phyloP scores from a whole-genome alignment of 139 green algal genomes.

The Yamagishiella unicocca region DNA sequence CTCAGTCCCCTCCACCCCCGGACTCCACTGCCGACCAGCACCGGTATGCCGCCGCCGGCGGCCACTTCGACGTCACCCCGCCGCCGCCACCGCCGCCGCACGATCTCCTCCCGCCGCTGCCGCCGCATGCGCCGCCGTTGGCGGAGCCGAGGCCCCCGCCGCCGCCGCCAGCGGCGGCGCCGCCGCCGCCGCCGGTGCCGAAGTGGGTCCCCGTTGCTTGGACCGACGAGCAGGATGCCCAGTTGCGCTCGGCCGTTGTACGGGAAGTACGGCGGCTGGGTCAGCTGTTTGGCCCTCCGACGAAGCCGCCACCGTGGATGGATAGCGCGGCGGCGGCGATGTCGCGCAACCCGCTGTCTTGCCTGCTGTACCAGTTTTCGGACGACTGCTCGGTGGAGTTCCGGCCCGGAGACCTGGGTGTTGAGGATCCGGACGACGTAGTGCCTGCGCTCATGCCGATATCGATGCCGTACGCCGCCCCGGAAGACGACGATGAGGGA shows the following conservation, averaged over 20 bases:
- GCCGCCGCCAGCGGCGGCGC: not conserved
- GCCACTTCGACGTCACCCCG: not conserved
- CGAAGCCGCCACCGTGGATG: not conserved
- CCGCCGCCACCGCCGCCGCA: not conserved
- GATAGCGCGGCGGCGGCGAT: not conserved
- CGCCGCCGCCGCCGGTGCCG: not conserved
- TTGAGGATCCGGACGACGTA: slow-evolving; percentile 1
- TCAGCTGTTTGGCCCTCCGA: not conserved
- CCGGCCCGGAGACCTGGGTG: not conserved
- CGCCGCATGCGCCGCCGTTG: not conserved
- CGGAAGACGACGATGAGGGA: not conserved
- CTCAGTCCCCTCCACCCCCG: not conserved
- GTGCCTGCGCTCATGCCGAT: slow-evolving; percentile 1
- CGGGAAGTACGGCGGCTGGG: not conserved
- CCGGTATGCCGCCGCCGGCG: not conserved
- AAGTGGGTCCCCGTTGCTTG: not conserved
- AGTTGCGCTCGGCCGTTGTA: not conserved
- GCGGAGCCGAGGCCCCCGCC: not conserved
- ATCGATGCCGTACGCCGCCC: not conserved
- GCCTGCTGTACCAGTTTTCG: not conserved
- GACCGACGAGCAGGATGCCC: not conserved
- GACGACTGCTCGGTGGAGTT: no score
- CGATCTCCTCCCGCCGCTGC: not conserved
- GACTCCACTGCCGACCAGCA: not conserved
- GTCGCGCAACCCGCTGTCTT: not conserved